Evolutionary conservation across 2,329 filamentous ascomycete species (phyloP).

Genomic region (Colletotrichum sp.): DNA sequence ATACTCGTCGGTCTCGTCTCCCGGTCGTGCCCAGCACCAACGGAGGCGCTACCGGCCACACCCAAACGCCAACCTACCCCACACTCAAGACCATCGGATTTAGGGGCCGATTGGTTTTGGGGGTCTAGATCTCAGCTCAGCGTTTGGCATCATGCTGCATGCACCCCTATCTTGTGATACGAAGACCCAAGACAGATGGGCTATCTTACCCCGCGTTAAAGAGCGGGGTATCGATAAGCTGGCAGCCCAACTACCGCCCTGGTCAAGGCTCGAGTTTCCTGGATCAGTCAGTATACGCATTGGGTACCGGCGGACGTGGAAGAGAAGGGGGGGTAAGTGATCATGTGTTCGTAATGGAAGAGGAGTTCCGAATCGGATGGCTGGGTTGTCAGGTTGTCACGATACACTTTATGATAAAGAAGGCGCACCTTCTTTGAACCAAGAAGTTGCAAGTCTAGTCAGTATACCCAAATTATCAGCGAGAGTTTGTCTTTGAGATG

Average conservation of each 20-base stretch:
- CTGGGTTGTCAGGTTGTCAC: neutral
- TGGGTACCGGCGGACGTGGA: neutral
- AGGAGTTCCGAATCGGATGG: neutral
- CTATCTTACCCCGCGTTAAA: constrained; percentile 5
- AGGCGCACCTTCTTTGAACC: neutral
- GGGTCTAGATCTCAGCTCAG: neutral
- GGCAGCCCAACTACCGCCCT: neutral
- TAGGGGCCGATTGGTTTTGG: neutral
- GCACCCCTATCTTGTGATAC: constrained; percentile 9
- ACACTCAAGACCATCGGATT: constrained; percentile 1
- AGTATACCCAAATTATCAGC: neutral
- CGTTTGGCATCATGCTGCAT: neutral
- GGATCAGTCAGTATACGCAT: neutral
- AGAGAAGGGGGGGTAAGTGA: neutral
- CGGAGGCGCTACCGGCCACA: constrained; percentile 9
- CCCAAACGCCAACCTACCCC: neutral
- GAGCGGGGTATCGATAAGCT: constrained; percentile 19
- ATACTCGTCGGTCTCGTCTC: neutral
- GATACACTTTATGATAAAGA: neutral
- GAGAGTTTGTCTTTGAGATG: neutral
- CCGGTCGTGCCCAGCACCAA: neutral
- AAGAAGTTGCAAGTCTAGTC: neutral
- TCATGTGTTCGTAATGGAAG: neutral
- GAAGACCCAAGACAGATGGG: neutral
- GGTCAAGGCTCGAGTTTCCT: neutral